Evolutionary conservation across 1,139 yeast genomes (phyloP), one percentile per base, ranked within the genome.

Genomic region (Geotrichum citri-aurantii): DNA sequence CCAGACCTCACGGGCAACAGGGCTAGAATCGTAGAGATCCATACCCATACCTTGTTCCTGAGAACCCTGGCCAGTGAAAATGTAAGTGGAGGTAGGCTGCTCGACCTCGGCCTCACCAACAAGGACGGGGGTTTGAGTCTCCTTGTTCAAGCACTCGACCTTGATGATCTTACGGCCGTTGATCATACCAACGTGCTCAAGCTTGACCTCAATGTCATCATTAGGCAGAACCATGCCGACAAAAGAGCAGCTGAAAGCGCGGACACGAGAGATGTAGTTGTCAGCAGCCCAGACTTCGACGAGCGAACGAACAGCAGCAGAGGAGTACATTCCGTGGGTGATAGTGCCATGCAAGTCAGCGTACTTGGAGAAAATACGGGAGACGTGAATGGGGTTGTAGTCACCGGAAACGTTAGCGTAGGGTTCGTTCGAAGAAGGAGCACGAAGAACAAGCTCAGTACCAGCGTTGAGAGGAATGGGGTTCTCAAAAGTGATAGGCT

Each of bases 21-120:
- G 90, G 58, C 97, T 88, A 55, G 90, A 81, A 65, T 85, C 86
- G 76, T 93, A 93, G 72, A 93, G 82, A 76, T 95, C 99, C 99
- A 93, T 93, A 80, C 99, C 99, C 99, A 93, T 93, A 73, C 98
- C 98, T 80, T 95, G 99, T 76, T 95, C 99, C 78, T 93, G 99
- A 62, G 99, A 92, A 74, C 99, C 99, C 81, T 93, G 99, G 73
- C 99, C 99, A 66, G 99, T 93, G 79, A 95, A 93, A 61, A 93
- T 97, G 73, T 88, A 93, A 21, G 99, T 87, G 54, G 99, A 89
- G 61, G 86, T 87, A 55, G 99, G 99, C 78, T 93, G 99, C 69
- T 93, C 98, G 70, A 95, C 92, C 79, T 93, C 99, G 59, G 99
- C 99, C 77, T 91, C 96, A 77, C 98, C 99, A 59, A 81, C 74